Evolutionary conservation across 1,284 basidiomycete species (phyloP).

Genomic region (Puccinia polysora): DNA sequence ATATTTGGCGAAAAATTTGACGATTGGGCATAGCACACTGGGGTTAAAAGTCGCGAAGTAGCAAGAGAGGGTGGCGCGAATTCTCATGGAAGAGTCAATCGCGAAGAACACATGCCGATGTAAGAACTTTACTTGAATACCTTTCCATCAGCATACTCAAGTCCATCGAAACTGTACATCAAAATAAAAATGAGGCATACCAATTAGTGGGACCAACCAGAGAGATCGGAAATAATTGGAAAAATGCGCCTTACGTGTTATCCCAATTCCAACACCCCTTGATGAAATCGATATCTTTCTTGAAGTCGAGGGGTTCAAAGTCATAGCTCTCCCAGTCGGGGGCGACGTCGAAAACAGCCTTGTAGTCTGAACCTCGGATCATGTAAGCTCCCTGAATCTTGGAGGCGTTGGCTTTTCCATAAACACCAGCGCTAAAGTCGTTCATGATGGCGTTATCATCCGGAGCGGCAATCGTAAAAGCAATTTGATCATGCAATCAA

Average conservation of each 20-base stretch:
- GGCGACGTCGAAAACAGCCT: conserved; percentile 51
- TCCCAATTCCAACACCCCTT: conserved; percentile 54
- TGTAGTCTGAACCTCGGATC: conserved; percentile 51
- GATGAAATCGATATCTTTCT: conserved; percentile 51
- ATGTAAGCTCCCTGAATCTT: conserved; percentile 52
- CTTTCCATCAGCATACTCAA: conserved; percentile 42
- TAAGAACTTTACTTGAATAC: conserved; percentile 31
- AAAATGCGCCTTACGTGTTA: conserved; percentile 52
- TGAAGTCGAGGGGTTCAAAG: conserved; percentile 50
- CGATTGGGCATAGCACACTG: background rate
- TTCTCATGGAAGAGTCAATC: background rate
- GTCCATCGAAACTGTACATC: conserved; percentile 32
- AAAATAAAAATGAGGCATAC: background rate
- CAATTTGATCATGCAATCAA: background rate
- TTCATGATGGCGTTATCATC: background rate
- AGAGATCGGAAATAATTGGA: conserved; percentile 49
- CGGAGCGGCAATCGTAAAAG: too few relatives aligned
- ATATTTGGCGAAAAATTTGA: background rate
- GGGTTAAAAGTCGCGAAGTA: too few relatives aligned
- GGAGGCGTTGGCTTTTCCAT: conserved; percentile 52
- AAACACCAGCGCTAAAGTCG: conserved; percentile 50
- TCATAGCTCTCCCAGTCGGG: conserved; percentile 53
- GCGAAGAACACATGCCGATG: background rate
- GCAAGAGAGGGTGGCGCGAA: too few relatives aligned
- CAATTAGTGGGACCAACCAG: background rate